A percentile compares a stretch with the other conserved stretches of the same genome.
Evolutionary conservation across 352 stramenopile genomes (phyloP).

Genomic region (Phytophthora vignae): DNA sequence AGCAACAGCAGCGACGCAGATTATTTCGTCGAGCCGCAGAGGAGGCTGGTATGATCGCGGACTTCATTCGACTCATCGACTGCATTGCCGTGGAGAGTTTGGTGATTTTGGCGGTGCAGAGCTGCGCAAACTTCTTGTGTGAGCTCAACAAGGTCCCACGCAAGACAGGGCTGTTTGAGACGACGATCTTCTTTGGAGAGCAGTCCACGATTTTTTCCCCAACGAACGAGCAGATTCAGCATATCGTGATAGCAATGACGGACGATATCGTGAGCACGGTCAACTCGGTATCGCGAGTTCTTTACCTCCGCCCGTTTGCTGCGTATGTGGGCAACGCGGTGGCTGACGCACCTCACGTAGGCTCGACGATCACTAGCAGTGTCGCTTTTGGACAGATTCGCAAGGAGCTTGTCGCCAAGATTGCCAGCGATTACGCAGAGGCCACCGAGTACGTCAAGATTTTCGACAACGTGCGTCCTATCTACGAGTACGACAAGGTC

Average conservation of each 20-base stretch:
- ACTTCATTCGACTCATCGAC: conserved; percentile 95
- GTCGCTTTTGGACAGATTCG: conserved; percentile 80
- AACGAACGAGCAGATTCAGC: conserved; percentile 90
- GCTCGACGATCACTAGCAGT: conserved; percentile 75
- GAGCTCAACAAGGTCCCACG: conserved; percentile 89
- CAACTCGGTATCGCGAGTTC: conserved; percentile 89
- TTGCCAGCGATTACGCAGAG: conserved; percentile 88
- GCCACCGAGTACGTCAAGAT: conserved; percentile 92
- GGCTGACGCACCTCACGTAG: conserved; percentile 79
- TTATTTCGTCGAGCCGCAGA: conserved; percentile 87
- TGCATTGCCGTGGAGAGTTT: conserved; percentile 94
- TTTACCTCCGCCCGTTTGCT: conserved; percentile 91
- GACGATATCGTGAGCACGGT: conserved; percentile 91
- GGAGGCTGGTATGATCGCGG: conserved; percentile 90
- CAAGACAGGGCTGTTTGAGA: conserved; percentile 95
- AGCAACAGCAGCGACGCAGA: conserved; percentile 84
- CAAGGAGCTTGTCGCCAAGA: conserved; percentile 83
- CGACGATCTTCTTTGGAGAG: conserved; percentile 91
- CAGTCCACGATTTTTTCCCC: conserved; percentile 85
- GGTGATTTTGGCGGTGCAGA: conserved; percentile 85
- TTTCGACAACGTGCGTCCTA: conserved; percentile 93
- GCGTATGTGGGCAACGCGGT: conserved; percentile 75
- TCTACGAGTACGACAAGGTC: conserved; percentile 92
- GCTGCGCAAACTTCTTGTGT: conserved; percentile 85
- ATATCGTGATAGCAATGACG: conserved; percentile 89